Evolutionary conservation across 2,329 filamentous ascomycete genomes (phyloP).

Genomic region (Didymosphaeria variabile): DNA sequence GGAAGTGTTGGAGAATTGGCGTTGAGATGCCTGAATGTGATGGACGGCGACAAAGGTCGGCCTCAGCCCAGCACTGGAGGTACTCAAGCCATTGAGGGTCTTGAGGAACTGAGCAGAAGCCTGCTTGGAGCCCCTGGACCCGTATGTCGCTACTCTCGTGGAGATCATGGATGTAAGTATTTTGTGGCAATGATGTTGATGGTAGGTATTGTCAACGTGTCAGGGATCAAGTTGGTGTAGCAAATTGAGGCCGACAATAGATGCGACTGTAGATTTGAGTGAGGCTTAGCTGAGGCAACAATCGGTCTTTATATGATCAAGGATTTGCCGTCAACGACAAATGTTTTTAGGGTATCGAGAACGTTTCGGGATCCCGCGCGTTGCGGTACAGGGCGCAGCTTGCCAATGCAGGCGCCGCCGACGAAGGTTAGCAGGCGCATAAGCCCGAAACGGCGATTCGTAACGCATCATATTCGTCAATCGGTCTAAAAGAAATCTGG

Average conservation of each 20-base stretch:
- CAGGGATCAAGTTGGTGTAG: neutral
- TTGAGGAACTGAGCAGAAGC: conserved; percentile 50
- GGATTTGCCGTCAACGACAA: conserved; percentile 24
- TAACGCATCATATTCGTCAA: conserved; percentile 19
- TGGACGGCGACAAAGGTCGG: conserved; percentile 45
- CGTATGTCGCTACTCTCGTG: conserved; percentile 31
- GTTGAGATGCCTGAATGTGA: conserved; percentile 37
- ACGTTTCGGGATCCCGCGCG: conserved; percentile 20
- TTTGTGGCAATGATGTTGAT: conserved; percentile 19
- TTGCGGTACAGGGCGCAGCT: conserved; percentile 18
- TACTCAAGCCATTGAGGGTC: conserved; percentile 43
- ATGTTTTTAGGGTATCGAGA: conserved; percentile 7
- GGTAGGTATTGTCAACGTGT: conserved; percentile 15
- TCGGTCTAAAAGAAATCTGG: conserved; percentile 13
- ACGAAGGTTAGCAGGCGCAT: neutral
- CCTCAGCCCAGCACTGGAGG: conserved; percentile 34
- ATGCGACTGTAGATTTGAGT: conserved; percentile 17
- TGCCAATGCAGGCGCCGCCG: conserved; percentile 5
- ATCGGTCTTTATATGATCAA: conserved; percentile 42
- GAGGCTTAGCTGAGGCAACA: conserved; percentile 26
- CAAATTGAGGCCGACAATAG: neutral
- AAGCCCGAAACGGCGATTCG: conserved; percentile 3
- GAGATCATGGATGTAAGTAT: conserved; percentile 39
- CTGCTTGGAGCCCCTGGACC: conserved; percentile 46
- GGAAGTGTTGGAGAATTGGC: conserved; percentile 54